Conservation (phyloP, 768 basidiomycete genomes). For the Lactifluus pinguis region DNA sequence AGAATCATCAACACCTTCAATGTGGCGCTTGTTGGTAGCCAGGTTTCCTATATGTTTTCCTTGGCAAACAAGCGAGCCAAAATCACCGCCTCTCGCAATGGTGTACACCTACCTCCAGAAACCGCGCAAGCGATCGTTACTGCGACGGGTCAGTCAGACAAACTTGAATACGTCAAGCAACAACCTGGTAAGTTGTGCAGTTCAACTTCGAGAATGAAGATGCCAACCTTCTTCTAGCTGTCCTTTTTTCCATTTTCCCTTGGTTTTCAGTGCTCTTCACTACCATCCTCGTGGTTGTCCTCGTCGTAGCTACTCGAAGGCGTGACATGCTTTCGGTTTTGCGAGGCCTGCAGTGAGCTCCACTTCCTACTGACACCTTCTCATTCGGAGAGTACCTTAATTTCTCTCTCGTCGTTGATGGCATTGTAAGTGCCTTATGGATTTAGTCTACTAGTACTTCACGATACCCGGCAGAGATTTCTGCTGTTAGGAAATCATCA, state of each 20-base stretch:
- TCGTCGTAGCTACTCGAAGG: conserved; percentile 4
- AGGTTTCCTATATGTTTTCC: conserved; percentile 39
- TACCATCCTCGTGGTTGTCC: not conserved
- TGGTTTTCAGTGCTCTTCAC: conserved; percentile 9
- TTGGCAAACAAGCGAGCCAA: conserved; percentile 37
- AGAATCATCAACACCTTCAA: conserved; percentile 35
- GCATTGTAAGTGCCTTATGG: no score
- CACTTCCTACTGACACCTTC: no score
- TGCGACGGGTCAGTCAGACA: no score
- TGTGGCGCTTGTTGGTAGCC: conserved; percentile 40
- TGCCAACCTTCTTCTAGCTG: no score
- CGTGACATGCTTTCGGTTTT: no score
- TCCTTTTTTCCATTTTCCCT: conserved; percentile 12
- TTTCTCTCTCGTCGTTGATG: no score
- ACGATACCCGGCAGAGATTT: no score
- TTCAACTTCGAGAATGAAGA: no score
- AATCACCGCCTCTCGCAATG: conserved; percentile 34
- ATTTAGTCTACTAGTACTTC: no score
- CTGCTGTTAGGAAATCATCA: no score
- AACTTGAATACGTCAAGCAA: conserved; percentile 1
- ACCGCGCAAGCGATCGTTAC: conserved; percentile 28
- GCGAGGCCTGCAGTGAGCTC: no score
- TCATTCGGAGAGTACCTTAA: no score
- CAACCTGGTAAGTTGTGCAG: not conserved
- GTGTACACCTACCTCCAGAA: conserved; percentile 28